Base-by-base conservation (phyloP, 1,284 basidiomycete species). In the Mycosarcoma maydis region DNA sequence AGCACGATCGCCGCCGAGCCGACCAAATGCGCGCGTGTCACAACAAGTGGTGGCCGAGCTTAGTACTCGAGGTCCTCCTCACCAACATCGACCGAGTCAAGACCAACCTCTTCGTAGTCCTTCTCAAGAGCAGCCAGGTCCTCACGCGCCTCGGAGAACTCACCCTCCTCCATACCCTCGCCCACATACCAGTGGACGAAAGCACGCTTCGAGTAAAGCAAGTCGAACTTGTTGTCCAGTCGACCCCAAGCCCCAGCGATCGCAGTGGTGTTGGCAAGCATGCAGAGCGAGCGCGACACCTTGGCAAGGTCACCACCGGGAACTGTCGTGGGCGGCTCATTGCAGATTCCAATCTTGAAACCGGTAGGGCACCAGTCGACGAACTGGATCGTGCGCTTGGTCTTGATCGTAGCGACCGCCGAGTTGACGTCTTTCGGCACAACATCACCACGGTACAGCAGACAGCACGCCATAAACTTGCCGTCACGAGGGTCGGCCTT, bases 111-210 rank as follows among this genome's bases (percentile, higher is more conserved):
- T 53, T 80, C 77, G 67, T 79, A 80, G 65, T 80, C 79, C 85
- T 96, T 95, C 86, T 97, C 94, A 60, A 97, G 88, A 14, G 94
- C 94, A 34, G 94, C 94, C 60, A 97, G 88, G 83, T 97, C 94
- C 85, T 97, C 94, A 74, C 94, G 91, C 24, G 94, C 94, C 85
- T 97, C 94, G 42, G 92, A 93, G 85, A 97, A 95, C 85, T 98
- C 94, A 82, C 94, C 94, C 85, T 97, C 94, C 84, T 97, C 94
- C 94, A 97, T 98, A 85, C 94, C 94, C 84, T 96, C 94, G 75
- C 94, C 94, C 68, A 93, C 92, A 77, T 94, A 95, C 76, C 77
- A 82, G 70, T 80, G 75, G 34, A 78, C 79, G 43, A 77, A 77
- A 41, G 79, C 77, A 46, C 78, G 80, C 76, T 83, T 83, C 45